Evolutionary conservation across 1,139 yeast species (phyloP).

Genomic region (Yamadazyma buinensis): DNA sequence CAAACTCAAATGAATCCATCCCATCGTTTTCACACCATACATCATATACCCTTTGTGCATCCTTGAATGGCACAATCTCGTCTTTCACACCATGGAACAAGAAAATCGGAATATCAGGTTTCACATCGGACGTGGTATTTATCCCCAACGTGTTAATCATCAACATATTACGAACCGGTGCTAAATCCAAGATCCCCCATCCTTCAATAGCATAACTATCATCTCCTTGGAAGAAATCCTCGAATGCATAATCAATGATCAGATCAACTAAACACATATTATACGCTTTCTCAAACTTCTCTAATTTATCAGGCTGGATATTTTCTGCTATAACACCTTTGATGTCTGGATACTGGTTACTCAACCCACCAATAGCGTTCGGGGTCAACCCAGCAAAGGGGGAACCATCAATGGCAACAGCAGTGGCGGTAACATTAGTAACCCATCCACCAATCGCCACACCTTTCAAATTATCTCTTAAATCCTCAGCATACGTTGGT

Average conservation of each 20-base stretch:
- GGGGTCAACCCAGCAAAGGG: slow-evolving; percentile 26
- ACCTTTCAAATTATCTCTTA: slow-evolving; percentile 21
- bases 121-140: slow-evolving; percentile 10
- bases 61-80: slow-evolving; percentile 25
- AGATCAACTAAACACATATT: slow-evolving; percentile 12
- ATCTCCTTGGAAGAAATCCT: slow-evolving; percentile 17
- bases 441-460: slow-evolving; percentile 34
- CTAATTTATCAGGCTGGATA: slow-evolving; percentile 7
- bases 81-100: slow-evolving; percentile 31
- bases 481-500: slow-evolving; percentile 30
- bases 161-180: slow-evolving; percentile 11
- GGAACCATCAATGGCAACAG: slow-evolving; percentile 23
- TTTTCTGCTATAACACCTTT: slow-evolving; percentile 2
- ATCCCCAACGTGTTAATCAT: slow-evolving; percentile 17
- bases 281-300: slow-evolving; percentile 11
- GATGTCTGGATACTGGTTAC: slow-evolving; percentile 23
- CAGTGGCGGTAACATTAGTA: slow-evolving; percentile 19
- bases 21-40: slow-evolving; percentile 25
- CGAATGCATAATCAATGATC: slow-evolving; percentile 10
- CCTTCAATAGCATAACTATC: slow-evolving; percentile 14
- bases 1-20: slow-evolving; percentile 25
- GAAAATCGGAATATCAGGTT: slow-evolving; percentile 31
- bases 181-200: slow-evolving; percentile 12
- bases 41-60: slow-evolving; percentile 22
- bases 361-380: slow-evolving; percentile 23